Base-by-base conservation (phyloP, 1,139 yeast genomes). In the Neolecta irregularis region DNA sequence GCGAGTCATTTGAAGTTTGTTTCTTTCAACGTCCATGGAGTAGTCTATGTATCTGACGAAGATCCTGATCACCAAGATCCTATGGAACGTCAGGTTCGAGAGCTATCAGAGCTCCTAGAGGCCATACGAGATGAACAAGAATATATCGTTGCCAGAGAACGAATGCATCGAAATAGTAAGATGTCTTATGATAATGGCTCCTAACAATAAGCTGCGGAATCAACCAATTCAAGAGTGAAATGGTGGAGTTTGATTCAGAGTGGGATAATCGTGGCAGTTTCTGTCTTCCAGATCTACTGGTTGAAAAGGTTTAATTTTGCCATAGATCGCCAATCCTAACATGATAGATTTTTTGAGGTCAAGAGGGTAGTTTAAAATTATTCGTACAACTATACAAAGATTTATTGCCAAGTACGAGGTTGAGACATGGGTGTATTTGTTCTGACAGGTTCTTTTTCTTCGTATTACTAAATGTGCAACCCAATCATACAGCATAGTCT, bases 221-320 rank as follows among this genome's bases (percentile, higher is more conserved):
- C 93, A 20, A 88, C 98, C 36, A 88, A 88, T 59, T 76, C 92
- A 39, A 73, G 98, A 53, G 96, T 88, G 50, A 88, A 88, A 61
- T 88, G 92, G 83, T 88, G 98, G 98, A 79, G 93, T 19, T 67
- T 80, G 26, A 78, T 85, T 67, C 98, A 88, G 62, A 65, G 88
- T 45, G 51, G 74, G 39, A 85, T 88, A 42, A 95, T 88, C 35
- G 78, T 76, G 29, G 71, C 69, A 44, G 88, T 83, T 64, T 80
- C 93, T 21, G 49, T 85, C 38, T 88, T 88, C 72, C 98, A 88
- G 60, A 83, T 88, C n/a, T n/a, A n/a, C n/a, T n/a, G n/a, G n/a
- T n/a, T n/a, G n/a, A n/a, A n/a, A n/a, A n/a, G n/a, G n/a, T n/a
- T n/a, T n/a, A n/a, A n/a, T n/a, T n/a, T n/a, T n/a, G n/a, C n/a